phyloP scores from a whole-genome alignment of 2,329 filamentous ascomycete species.

The Xylariaceae sp. region DNA sequence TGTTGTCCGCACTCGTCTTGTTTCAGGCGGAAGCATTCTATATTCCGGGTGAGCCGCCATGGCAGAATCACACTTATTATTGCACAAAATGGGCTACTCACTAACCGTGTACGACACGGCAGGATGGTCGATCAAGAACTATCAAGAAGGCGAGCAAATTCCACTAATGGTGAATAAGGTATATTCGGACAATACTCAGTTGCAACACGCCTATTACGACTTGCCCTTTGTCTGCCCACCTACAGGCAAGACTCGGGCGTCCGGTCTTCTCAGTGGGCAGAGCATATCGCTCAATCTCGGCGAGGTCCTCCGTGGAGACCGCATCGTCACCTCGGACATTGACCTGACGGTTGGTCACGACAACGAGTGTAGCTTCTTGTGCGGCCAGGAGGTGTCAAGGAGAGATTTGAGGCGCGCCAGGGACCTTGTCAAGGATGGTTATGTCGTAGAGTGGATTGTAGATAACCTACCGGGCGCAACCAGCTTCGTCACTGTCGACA shows the following conservation, averaged over 20 bases:
- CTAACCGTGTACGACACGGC: conserved; percentile 11
- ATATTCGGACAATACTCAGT: conserved; percentile 81
- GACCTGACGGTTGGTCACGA: conserved; percentile 75
- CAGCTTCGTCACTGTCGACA: conserved; percentile 82
- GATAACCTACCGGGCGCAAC: conserved; percentile 88
- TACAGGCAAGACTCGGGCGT: conserved; percentile 63
- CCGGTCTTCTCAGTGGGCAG: conserved; percentile 68
- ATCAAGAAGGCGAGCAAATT: conserved; percentile 70
- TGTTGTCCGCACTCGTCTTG: conserved; percentile 44
- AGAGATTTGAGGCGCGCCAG: conserved; percentile 63
- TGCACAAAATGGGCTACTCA: conserved; percentile 10
- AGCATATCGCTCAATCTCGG: conserved; percentile 79
- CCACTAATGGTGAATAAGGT: conserved; percentile 90
- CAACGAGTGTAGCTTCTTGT: conserved; percentile 67
- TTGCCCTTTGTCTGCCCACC: conserved; percentile 84
- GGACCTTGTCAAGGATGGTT: conserved; percentile 71
- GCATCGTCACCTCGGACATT: conserved; percentile 81
- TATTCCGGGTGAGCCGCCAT: conserved; percentile 63
- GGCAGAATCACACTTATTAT: not conserved
- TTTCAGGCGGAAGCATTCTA: conserved; percentile 68
- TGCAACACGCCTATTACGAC: conserved; percentile 90
- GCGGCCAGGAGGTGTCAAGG: conserved; percentile 62
- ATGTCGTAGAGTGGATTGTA: conserved; percentile 90
- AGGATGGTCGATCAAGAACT: conserved; percentile 81
- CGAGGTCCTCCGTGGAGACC: conserved; percentile 81